Percentiles rank a stretch among this genome's conserved stretches.
phyloP scores from a whole-genome alignment of 2,329 filamentous ascomycete species.

The Xylariaceae sp. region DNA sequence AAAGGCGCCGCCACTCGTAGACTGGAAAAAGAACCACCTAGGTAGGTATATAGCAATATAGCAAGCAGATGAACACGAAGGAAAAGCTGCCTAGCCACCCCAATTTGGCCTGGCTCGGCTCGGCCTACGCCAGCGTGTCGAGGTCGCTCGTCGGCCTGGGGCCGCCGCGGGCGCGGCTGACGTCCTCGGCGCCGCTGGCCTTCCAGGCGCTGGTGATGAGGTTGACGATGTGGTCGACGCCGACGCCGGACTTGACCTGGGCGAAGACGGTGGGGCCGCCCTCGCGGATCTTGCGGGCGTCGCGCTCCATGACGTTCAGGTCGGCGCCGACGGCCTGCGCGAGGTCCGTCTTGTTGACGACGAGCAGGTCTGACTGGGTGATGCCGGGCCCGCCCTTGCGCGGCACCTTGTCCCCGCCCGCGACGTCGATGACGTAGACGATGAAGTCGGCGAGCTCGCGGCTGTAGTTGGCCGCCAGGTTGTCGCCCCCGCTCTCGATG shows the following conservation, averaged over 20 bases:
- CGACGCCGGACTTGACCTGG: constrained; percentile 89
- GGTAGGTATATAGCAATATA: no score
- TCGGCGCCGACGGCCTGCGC: constrained; percentile 88
- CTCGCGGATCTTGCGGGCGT: constrained; percentile 89
- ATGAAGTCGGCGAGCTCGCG: constrained; percentile 95
- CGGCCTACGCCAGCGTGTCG: constrained; percentile 32
- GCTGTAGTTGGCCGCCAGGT: constrained; percentile 93
- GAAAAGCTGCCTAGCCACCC: no score
- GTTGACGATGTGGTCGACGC: constrained; percentile 78
- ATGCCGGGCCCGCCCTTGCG: constrained; percentile 95
- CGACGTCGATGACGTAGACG: constrained; percentile 97
- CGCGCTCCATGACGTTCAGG: constrained; percentile 85
- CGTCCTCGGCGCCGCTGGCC: constrained; percentile 70
- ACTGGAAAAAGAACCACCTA: no score
- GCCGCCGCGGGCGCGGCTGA: constrained; percentile 45
- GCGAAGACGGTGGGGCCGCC: constrained; percentile 93
- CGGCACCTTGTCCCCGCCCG: constrained; percentile 92
- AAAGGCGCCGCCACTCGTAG: no score
- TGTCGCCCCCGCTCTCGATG: constrained; percentile 94
- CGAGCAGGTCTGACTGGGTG: constrained; percentile 85
- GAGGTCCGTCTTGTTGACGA: constrained; percentile 97
- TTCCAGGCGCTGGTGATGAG: constrained; percentile 90
- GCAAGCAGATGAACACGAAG: no score
- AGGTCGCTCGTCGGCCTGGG: constrained; percentile 50
- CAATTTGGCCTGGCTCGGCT: no score